Evolutionary conservation across 306 rosid species (phyloP).

Genomic region (Malus sylvestris): DNA sequence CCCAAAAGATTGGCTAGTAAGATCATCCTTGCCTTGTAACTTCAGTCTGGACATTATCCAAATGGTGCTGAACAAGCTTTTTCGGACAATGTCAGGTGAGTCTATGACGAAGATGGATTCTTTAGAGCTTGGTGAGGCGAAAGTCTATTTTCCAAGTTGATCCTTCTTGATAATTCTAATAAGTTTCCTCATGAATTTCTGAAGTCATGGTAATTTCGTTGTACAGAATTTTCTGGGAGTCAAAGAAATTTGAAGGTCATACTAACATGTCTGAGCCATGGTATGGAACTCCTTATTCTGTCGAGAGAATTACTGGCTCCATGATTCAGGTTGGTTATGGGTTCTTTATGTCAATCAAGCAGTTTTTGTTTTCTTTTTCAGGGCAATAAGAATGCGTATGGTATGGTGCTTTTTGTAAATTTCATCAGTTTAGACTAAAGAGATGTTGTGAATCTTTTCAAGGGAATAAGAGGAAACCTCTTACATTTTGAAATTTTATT

Average conservation of each 20-base stretch:
- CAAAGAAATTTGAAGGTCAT: slow-evolving; percentile 64
- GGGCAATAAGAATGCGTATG: background rate
- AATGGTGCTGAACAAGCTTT: slow-evolving; percentile 62
- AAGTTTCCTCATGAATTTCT: too few species aligned
- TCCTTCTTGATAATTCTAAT: too few species aligned
- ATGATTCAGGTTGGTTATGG: slow-evolving; percentile 52
- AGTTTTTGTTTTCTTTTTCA: background rate
- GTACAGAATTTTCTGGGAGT: slow-evolving; percentile 91
- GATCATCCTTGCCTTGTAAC: slow-evolving; percentile 69
- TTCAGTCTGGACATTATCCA: slow-evolving; percentile 53
- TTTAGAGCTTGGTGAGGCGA: too few species aligned
- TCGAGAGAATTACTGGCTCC: slow-evolving; percentile 51
- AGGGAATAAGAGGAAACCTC: background rate
- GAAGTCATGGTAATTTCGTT: slow-evolving; percentile 12
- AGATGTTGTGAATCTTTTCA: background rate
- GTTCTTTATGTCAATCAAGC: background rate
- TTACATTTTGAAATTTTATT: slow-evolving; percentile 9
- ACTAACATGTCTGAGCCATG: slow-evolving; percentile 79
- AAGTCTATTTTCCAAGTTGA: too few species aligned
- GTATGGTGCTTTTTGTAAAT: slow-evolving; percentile 2
- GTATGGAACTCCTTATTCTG: slow-evolving; percentile 80
- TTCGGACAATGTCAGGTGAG: slow-evolving; percentile 63
- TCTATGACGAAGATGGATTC: background rate
- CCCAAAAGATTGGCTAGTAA: slow-evolving; percentile 77
- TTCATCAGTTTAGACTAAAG: background rate